phyloP scores from a whole-genome alignment of 2,329 filamentous ascomycete species.

The Sordariomycetes sp. region DNA sequence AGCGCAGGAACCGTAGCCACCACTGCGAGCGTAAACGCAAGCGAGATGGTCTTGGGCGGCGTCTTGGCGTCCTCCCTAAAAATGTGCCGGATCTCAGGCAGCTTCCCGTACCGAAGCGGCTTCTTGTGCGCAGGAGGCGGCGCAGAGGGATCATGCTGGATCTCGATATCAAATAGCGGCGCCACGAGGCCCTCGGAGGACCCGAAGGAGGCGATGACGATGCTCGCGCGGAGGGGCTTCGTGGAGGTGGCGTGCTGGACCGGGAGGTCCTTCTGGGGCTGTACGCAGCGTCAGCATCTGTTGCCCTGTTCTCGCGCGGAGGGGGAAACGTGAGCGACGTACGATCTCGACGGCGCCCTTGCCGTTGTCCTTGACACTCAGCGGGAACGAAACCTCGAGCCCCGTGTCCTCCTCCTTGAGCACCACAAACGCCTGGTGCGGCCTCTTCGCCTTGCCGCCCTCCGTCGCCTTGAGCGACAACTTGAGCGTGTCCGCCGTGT shows the following conservation, averaged over 20 bases:
- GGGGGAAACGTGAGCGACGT: constrained; percentile 21
- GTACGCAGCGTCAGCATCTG: constrained; percentile 10
- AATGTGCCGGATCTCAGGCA: constrained; percentile 77
- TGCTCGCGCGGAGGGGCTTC: constrained; percentile 60
- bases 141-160: constrained; percentile 49
- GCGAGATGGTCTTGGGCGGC: constrained; percentile 66
- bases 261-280: constrained; percentile 86
- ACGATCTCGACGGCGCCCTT: constrained; percentile 80
- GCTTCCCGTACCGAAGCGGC: constrained; percentile 72
- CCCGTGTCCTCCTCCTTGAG: constrained; percentile 62
- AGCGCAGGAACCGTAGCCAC: constrained; percentile 62
- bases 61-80: constrained; percentile 72
- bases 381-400: constrained; percentile 75
- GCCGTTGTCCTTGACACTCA: constrained; percentile 75
- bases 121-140: constrained; percentile 48
- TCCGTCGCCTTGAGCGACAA: constrained; percentile 72
- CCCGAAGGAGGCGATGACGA: constrained; percentile 82
- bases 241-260: constrained; percentile 60
- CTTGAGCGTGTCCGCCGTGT: constrained; percentile 62
- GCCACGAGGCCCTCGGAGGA: constrained; percentile 52
- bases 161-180: constrained; percentile 58
- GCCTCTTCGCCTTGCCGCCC: constrained; percentile 62
- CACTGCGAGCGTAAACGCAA: constrained; percentile 64
- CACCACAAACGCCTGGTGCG: constrained; percentile 88
- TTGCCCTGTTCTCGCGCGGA: background rate